Conservation (phyloP, 768 basidiomycete species). For the Saitozyma sp. region DNA sequence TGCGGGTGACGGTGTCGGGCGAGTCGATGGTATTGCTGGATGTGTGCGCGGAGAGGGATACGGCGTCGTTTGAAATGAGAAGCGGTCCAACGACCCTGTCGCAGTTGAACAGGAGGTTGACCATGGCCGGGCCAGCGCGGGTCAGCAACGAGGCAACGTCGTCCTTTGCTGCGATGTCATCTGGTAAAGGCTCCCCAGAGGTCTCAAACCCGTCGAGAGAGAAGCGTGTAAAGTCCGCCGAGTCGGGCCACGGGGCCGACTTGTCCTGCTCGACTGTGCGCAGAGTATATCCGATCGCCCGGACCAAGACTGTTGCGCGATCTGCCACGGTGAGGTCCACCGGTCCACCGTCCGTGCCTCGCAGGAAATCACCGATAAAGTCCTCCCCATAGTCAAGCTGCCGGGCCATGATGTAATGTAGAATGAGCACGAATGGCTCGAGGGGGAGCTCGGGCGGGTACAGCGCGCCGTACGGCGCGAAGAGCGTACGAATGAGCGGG, state of each 20-base stretch:
- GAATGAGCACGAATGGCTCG: slow-evolving; percentile 72
- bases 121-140: slow-evolving; percentile 62
- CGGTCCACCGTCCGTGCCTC: slow-evolving; percentile 39
- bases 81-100: slow-evolving; percentile 69
- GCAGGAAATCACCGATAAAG: slow-evolving; percentile 73
- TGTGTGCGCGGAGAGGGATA: slow-evolving; percentile 56
- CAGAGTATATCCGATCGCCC: slow-evolving; percentile 73
- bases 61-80: slow-evolving; percentile 76
- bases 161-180: slow-evolving; percentile 61
- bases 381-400: slow-evolving; percentile 84
- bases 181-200: slow-evolving; percentile 57
- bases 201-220: slow-evolving; percentile 69
- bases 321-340: slow-evolving; percentile 63
- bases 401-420: slow-evolving; percentile 79
- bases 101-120: slow-evolving; percentile 62
- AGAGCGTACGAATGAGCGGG: slow-evolving; percentile 53
- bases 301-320: slow-evolving; percentile 69
- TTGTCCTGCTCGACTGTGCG: slow-evolving; percentile 71
- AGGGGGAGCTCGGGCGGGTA: slow-evolving; percentile 80
- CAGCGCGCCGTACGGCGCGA: slow-evolving; percentile 62
- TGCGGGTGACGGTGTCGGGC: slow-evolving; percentile 63
- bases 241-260: slow-evolving; percentile 76
- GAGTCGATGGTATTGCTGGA: slow-evolving; percentile 68
- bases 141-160: slow-evolving; percentile 74
- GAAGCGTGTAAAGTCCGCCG: slow-evolving; percentile 64